Conservation (phyloP, 768 basidiomycete genomes). For the Suillus placidus region DNA sequence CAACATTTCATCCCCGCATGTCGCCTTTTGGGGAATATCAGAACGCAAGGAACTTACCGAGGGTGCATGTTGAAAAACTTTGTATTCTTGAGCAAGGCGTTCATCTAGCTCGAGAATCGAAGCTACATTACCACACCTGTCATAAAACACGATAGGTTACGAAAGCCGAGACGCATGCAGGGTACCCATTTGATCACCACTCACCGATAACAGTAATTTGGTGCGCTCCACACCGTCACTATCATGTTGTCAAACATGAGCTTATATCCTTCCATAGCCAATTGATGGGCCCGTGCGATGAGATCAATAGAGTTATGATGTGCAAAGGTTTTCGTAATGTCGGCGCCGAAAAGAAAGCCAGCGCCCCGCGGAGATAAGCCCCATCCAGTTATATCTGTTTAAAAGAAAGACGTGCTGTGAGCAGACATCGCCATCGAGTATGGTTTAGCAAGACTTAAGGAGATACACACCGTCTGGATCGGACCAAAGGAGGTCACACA, state of each 20-base stretch:
- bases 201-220: conserved; percentile 97
- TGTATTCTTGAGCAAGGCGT: conserved; percentile 90
- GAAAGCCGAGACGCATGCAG: conserved; percentile 19
- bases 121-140: conserved; percentile 93
- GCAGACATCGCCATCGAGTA: conserved; percentile 11
- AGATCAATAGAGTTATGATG: conserved; percentile 93
- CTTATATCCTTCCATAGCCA: conserved; percentile 97
- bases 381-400: conserved; percentile 87
- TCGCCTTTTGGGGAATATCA: conserved; percentile 12
- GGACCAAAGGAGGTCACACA: conserved; percentile 99
- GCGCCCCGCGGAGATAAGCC: conserved; percentile 97
- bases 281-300: conserved; percentile 95
- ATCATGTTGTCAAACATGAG: conserved; percentile 95
- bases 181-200: conserved; percentile 30
- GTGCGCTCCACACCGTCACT: conserved; percentile 98
- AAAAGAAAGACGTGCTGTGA: conserved; percentile 25
- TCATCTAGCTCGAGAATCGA: conserved; percentile 95
- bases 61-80: conserved; percentile 90
- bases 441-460: background rate
- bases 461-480: conserved; percentile 85
- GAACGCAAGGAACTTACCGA: conserved; percentile 53
- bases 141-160: conserved; percentile 21
- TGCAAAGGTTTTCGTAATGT: conserved; percentile 87
- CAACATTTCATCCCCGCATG: conserved; percentile 13
- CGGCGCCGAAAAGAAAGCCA: conserved; percentile 91